A percentile compares a stretch with the other conserved stretches of the same genome.
These are phyloP conservation scores for Exophiala phaeomuriformis DNA, from an alignment of 2,329 filamentous ascomycete genomes.

Conservation along the genomic window DNA sequence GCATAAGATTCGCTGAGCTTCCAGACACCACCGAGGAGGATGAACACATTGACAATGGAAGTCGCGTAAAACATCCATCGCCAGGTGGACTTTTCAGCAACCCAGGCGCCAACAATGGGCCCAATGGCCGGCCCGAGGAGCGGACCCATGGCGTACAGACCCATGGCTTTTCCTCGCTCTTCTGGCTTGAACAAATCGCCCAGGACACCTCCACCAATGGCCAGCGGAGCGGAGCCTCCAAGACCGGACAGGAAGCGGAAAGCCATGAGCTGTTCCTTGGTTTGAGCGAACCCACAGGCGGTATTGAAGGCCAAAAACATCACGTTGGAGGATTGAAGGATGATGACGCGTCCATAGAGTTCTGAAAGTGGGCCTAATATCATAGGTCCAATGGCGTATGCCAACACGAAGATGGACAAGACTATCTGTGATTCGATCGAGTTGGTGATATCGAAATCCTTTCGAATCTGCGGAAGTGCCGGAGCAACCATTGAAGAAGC, in stretches of 20 bases:
- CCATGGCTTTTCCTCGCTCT: constrained; percentile 28
- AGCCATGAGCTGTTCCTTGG: constrained; percentile 48
- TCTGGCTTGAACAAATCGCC: constrained; percentile 28
- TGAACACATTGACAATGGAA: constrained; percentile 50
- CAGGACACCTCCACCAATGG: constrained; percentile 42
- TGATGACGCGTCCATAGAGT: constrained; percentile 49
- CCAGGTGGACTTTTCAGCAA: constrained; percentile 40
- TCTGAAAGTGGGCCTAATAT: constrained; percentile 50
- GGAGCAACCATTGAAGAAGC: constrained; percentile 56
- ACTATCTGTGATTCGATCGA: constrained; percentile 42
- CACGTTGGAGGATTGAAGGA: constrained; percentile 50
- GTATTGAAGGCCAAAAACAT: constrained; percentile 55
- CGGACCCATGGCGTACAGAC: constrained; percentile 27
- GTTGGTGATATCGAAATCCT: constrained; percentile 48
- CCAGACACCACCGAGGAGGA: constrained; percentile 52
- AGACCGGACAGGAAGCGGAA: constrained; percentile 55
- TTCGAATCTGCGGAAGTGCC: constrained; percentile 45
- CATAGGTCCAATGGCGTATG: constrained; percentile 49
- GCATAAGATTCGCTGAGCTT: constrained; percentile 56
- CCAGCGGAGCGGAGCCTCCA: constrained; percentile 52
- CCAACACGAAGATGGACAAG: constrained; percentile 51
- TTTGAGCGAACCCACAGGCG: constrained; percentile 51
- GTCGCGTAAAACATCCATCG: constrained; percentile 45
- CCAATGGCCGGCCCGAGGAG: constrained; percentile 41
- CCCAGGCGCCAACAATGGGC: constrained; percentile 56